Evolutionary conservation across 2,329 filamentous ascomycete species (phyloP).

Genomic region (Microdochium paspali): DNA sequence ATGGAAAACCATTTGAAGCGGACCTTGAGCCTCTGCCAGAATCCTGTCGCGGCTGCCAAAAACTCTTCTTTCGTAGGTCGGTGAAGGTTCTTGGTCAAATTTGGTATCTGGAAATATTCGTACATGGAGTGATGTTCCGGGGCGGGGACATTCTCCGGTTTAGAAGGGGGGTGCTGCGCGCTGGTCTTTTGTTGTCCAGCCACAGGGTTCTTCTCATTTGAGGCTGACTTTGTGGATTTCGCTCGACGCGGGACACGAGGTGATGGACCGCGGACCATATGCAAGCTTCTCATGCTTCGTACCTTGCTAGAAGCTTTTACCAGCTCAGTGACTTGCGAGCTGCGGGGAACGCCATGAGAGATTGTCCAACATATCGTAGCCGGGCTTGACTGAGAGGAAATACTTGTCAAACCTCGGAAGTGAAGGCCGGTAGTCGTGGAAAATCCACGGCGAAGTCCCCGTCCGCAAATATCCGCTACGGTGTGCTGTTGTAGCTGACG

Average conservation of each 20-base stretch:
- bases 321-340: background rate
- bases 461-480: no score
- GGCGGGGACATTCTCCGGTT: slow-evolving; percentile 20
- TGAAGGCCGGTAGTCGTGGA: no score
- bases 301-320: background rate
- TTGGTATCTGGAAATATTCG: slow-evolving; percentile 43
- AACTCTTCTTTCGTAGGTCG: slow-evolving; percentile 90
- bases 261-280: background rate
- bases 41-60: slow-evolving; percentile 81
- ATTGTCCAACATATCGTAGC: no score
- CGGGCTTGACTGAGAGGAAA: no score
- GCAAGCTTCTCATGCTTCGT: background rate
- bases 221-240: background rate
- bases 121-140: slow-evolving; percentile 42
- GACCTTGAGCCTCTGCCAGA: slow-evolving; percentile 82
- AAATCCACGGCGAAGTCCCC: no score
- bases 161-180: background rate
- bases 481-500: no score
- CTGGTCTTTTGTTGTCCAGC: background rate
- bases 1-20: slow-evolving; percentile 98
- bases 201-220: background rate
- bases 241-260: background rate
- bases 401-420: no score
- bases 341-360: background rate
- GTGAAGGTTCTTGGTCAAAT: slow-evolving; percentile 65